These are phyloP conservation scores for Aureobasidium sp. DNA, from an alignment of 2,329 filamentous ascomycete species.

Conservation along the genomic window DNA sequence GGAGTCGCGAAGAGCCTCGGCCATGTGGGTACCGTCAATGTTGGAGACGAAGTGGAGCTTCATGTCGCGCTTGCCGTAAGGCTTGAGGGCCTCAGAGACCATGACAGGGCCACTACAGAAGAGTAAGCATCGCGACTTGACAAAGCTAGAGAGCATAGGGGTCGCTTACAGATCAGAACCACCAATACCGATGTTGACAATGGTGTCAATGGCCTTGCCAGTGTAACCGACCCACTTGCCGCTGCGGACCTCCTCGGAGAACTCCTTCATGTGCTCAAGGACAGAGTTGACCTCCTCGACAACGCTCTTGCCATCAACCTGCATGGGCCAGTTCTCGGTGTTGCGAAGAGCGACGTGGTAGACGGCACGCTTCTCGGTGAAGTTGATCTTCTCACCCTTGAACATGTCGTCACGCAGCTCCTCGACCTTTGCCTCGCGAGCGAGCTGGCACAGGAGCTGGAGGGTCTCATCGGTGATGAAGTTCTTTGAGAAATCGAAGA, in stretches of 20 bases:
- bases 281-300: conserved; percentile 89
- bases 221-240: conserved; percentile 96
- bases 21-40: conserved; percentile 97
- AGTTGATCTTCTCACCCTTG: conserved; percentile 96
- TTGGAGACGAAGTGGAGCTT: conserved; percentile 98
- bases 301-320: conserved; percentile 87
- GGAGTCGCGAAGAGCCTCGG: conserved; percentile 79
- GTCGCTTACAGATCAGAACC: conserved; percentile 85
- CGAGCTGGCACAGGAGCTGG: conserved; percentile 76
- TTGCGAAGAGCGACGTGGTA: conserved; percentile 95
- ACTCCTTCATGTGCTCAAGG: conserved; percentile 96
- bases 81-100: conserved; percentile 95
- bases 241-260: conserved; percentile 87
- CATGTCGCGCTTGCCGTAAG: conserved; percentile 77
- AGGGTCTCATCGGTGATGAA: conserved; percentile 91
- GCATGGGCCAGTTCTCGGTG: conserved; percentile 66
- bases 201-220: conserved; percentile 93
- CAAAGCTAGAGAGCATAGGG: background rate
- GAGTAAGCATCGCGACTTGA: conserved; percentile 18
- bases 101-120: conserved; percentile 77
- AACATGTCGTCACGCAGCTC: conserved; percentile 97
- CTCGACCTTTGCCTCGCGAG: conserved; percentile 83
- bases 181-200: conserved; percentile 96
- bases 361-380: conserved; percentile 92
- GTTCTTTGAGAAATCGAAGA: conserved; percentile 99